phyloP scores from a whole-genome alignment of 495 filamentous ascomycete genomes.

The Lepraria neglecta region DNA sequence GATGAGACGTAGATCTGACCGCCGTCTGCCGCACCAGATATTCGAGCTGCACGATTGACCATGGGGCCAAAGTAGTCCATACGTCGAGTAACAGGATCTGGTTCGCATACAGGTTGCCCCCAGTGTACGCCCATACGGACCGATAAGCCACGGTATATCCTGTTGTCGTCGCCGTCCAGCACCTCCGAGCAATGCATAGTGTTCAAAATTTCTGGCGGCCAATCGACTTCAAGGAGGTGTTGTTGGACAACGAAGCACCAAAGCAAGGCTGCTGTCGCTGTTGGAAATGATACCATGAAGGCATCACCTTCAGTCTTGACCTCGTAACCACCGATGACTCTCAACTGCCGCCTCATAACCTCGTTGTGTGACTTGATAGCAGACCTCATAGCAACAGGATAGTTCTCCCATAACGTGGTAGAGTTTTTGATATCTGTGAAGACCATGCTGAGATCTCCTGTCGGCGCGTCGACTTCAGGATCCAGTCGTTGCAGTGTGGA shows the following conservation, averaged over 20 bases:
- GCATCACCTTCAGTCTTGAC: constrained; percentile 99
- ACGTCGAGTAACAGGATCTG: constrained; percentile 88
- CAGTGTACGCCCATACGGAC: constrained; percentile 97
- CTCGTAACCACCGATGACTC: constrained; percentile 93
- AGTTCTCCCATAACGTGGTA: constrained; percentile 93
- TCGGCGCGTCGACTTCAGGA: constrained; percentile 80
- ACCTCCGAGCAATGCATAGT: constrained; percentile 78
- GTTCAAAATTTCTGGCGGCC: constrained; percentile 87
- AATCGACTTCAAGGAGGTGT: constrained; percentile 76
- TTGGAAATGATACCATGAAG: constrained; percentile 98
- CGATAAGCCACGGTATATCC: constrained; percentile 88
- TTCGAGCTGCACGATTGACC: constrained; percentile 93
- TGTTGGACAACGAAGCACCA: constrained; percentile 96
- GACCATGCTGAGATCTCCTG: constrained; percentile 82
- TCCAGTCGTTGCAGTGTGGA: constrained; percentile 79
- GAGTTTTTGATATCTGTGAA: constrained; percentile 99
- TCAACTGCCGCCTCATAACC: constrained; percentile 85
- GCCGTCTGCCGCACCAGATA: constrained; percentile 90
- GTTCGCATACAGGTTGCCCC: constrained; percentile 88
- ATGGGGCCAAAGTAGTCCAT: constrained; percentile 99
- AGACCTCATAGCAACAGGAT: constrained; percentile 87
- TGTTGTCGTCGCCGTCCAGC: constrained; percentile 72
- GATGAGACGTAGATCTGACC: constrained; percentile 94
- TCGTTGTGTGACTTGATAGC: constrained; percentile 96
- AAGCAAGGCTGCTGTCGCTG: constrained; percentile 82